A percentile compares a stretch with the other conserved stretches of the same genome.
Evolutionary conservation across 2,329 filamentous ascomycete genomes (phyloP).

Genomic region (Sclerotinia trifoliorum): DNA sequence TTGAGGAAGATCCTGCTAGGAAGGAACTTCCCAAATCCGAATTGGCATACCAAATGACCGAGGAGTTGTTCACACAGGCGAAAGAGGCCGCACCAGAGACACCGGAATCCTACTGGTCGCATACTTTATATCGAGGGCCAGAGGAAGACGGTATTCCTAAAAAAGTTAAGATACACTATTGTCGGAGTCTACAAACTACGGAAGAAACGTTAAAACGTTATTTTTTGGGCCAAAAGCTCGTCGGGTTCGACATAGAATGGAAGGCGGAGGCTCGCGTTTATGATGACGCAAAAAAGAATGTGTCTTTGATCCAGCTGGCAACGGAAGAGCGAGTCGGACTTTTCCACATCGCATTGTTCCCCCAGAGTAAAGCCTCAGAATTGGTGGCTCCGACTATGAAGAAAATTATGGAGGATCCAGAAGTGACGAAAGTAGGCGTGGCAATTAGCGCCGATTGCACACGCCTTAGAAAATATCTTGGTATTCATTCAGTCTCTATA

Average conservation of each 20-base stretch:
- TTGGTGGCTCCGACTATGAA: slow-evolving; percentile 70
- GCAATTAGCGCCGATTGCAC: slow-evolving; percentile 69
- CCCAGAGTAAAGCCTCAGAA: slow-evolving; percentile 46
- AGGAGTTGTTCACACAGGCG: slow-evolving; percentile 49
- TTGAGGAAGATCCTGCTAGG: slow-evolving; percentile 30
- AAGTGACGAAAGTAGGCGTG: slow-evolving; percentile 75
- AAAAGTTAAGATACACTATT: slow-evolving; percentile 73
- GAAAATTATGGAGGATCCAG: slow-evolving; percentile 67
- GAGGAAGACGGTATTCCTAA: slow-evolving; percentile 43
- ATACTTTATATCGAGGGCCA: slow-evolving; percentile 63
- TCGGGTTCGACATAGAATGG: slow-evolving; percentile 96
- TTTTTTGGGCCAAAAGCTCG: slow-evolving; percentile 65
- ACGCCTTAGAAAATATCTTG: slow-evolving; percentile 65
- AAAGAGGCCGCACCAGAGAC: slow-evolving; percentile 47
- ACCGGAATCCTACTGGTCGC: slow-evolving; percentile 62
- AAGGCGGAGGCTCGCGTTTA: slow-evolving; percentile 49
- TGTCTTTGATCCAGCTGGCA: slow-evolving; percentile 82
- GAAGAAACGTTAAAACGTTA: slow-evolving; percentile 61
- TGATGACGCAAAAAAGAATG: slow-evolving; percentile 60
- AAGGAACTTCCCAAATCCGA: slow-evolving; percentile 42
- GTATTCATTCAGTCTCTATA: slow-evolving; percentile 62
- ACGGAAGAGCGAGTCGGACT: slow-evolving; percentile 73
- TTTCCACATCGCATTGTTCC: slow-evolving; percentile 73
- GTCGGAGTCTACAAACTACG: slow-evolving; percentile 62
- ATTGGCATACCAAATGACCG: slow-evolving; percentile 49